Evolutionary conservation across 2,329 filamentous ascomycete genomes (phyloP).

Genomic region (Phialocephala subalpina): DNA sequence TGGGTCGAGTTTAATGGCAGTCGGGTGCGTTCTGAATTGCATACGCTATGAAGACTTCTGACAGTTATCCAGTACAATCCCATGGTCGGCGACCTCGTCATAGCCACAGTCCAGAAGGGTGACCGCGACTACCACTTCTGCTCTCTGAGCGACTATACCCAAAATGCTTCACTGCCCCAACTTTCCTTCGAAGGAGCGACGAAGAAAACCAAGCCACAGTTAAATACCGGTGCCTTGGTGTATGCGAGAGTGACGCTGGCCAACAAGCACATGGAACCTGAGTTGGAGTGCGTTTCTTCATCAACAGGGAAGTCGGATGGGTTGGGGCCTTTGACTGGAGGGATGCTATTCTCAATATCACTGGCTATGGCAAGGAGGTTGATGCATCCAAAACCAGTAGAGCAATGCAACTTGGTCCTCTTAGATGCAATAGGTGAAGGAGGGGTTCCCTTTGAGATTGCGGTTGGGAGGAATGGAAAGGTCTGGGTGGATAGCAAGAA

Average conservation of each 20-base stretch:
- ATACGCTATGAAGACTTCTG: constrained; percentile 3
- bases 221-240: constrained; percentile 78
- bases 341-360: constrained; percentile 86
- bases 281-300: constrained; percentile 88
- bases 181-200: constrained; percentile 93
- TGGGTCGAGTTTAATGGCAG: constrained; percentile 78
- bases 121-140: constrained; percentile 83
- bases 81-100: constrained; percentile 82
- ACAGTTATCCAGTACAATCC: constrained; percentile 73
- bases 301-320: constrained; percentile 90
- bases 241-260: constrained; percentile 86
- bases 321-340: constrained; percentile 81
- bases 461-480: constrained; percentile 89
- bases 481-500: constrained; percentile 89
- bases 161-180: constrained; percentile 78
- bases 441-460: constrained; percentile 90
- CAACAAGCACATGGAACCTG: constrained; percentile 84
- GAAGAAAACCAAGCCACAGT: constrained; percentile 87
- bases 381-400: constrained; percentile 68
- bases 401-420: constrained; percentile 72
- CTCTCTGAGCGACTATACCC: constrained; percentile 71
- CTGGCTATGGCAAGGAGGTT: constrained; percentile 83
- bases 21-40: constrained; percentile 58
- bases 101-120: constrained; percentile 83
- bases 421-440: constrained; percentile 80